Percentiles rank a stretch among this genome's conserved stretches.
phyloP scores from a whole-genome alignment of 2,329 filamentous ascomycete genomes.

The Xylariaceae sp. region DNA sequence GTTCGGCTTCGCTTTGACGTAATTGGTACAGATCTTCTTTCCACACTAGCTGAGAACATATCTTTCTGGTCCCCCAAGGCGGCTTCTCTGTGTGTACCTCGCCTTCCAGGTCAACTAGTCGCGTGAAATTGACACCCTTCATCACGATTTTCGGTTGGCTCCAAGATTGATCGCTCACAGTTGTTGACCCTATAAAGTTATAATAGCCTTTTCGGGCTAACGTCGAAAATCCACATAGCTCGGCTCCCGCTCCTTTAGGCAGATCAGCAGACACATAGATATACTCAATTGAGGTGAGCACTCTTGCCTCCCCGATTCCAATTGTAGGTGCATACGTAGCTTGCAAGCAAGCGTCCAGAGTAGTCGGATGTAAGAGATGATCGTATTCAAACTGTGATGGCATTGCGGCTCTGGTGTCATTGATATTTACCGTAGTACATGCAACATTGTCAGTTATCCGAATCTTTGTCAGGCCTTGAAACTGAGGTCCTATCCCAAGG shows the following conservation, averaged over 20 bases:
- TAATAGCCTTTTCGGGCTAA: not conserved
- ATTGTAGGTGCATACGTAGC: slow-evolving; percentile 1
- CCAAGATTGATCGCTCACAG: slow-evolving; percentile 1
- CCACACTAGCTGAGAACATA: slow-evolving; percentile 5
- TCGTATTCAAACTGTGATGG: slow-evolving; percentile 1
- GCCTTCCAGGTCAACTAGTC: not conserved
- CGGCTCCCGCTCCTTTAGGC: not conserved
- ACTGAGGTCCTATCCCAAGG: slow-evolving; percentile 1
- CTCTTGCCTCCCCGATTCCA: not conserved
- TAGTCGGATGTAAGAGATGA: slow-evolving; percentile 1
- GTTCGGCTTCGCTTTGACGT: not conserved
- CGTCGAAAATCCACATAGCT: not conserved
- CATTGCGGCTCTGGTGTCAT: slow-evolving; percentile 1
- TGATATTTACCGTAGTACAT: not conserved
- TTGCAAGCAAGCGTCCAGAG: slow-evolving; percentile 2
- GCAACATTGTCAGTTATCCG: not conserved
- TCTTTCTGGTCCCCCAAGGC: slow-evolving; percentile 1
- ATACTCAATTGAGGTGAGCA: not conserved
- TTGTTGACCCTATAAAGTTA: slow-evolving; percentile 1
- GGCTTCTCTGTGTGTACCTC: not conserved
- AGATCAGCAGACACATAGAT: slow-evolving; percentile 2
- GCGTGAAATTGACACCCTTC: not conserved
- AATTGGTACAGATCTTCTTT: slow-evolving; percentile 1
- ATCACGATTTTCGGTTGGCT: slow-evolving; percentile 2
- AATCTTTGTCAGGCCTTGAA: slow-evolving; percentile 1